These are phyloP conservation scores for Eucalyptus regnans DNA, from an alignment of 345 rosid genomes.

Conservation along the genomic window DNA sequence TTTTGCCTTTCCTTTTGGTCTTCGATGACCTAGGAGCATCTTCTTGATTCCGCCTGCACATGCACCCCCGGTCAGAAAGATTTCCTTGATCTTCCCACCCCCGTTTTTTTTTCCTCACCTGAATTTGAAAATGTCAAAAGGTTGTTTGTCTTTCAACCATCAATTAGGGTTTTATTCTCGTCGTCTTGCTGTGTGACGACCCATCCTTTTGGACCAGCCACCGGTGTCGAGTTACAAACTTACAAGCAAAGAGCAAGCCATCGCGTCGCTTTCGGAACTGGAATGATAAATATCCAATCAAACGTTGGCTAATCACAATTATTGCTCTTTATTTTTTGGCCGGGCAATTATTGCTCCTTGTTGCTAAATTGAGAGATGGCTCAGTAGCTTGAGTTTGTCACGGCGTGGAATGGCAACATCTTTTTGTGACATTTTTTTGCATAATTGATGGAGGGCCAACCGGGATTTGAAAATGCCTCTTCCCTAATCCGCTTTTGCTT, in stretches of 20 bases:
- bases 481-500: not conserved
- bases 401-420: not conserved
- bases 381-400: not conserved
- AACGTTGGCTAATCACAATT: not conserved
- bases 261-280: not conserved
- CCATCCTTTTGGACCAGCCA: not conserved
- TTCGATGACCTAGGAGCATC: not conserved
- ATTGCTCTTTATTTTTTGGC: not conserved
- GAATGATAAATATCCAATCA: not conserved
- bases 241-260: not conserved
- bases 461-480: not conserved
- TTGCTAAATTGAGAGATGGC: not conserved
- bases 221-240: not conserved
- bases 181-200: not conserved
- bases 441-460: not conserved
- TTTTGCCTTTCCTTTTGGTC: not conserved
- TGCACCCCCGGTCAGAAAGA: not conserved
- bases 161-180: not conserved
- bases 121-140: not conserved
- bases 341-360: not conserved
- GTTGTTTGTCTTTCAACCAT: not conserved
- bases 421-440: not conserved
- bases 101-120: not conserved
- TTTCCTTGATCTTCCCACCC: not conserved
- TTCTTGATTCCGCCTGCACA: not conserved